Conservation (phyloP, 2,329 filamentous ascomycete species). For the Neofusicoccum parvum region DNA sequence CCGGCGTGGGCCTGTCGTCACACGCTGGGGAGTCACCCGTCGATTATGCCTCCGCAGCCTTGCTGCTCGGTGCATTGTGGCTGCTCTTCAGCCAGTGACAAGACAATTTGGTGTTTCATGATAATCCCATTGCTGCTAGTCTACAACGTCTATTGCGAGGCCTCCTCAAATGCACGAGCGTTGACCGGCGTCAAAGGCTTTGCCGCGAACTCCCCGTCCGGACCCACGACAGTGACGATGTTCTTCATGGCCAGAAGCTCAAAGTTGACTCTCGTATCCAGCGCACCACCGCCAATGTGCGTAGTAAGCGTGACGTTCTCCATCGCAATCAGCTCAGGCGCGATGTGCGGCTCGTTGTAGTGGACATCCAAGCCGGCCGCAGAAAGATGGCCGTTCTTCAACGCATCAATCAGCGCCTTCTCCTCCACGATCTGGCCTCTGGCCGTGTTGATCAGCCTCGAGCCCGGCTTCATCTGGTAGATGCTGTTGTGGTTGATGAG, state of each 20-base stretch:
- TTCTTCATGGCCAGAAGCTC: constrained; percentile 64
- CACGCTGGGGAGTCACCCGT: background rate
- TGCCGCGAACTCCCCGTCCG: constrained; percentile 42
- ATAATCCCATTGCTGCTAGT: too few relatives aligned
- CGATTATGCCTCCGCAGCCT: too few relatives aligned
- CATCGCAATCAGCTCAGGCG: constrained; percentile 33
- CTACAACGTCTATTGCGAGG: constrained; percentile 28
- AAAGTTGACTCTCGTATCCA: constrained; percentile 61
- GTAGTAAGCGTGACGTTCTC: constrained; percentile 49
- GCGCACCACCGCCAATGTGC: constrained; percentile 63
- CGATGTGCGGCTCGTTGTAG: constrained; percentile 38
- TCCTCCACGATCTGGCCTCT: constrained; percentile 40
- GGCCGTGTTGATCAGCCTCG: constrained; percentile 39
- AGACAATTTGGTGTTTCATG: too few relatives aligned
- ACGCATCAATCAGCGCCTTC: constrained; percentile 36
- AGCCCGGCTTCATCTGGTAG: constrained; percentile 29
- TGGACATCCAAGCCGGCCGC: constrained; percentile 42
- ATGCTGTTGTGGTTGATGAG: constrained; percentile 39
- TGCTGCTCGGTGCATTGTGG: too few relatives aligned
- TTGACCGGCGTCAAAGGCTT: constrained; percentile 60
- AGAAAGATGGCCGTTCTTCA: constrained; percentile 35
- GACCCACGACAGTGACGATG: constrained; percentile 48
- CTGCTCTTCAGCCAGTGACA: too few relatives aligned
- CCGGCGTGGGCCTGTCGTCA: background rate
- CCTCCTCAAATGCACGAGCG: constrained; percentile 39